Evolutionary conservation across 2,329 filamentous ascomycete species (phyloP).

Genomic region (Xylogone sp.): DNA sequence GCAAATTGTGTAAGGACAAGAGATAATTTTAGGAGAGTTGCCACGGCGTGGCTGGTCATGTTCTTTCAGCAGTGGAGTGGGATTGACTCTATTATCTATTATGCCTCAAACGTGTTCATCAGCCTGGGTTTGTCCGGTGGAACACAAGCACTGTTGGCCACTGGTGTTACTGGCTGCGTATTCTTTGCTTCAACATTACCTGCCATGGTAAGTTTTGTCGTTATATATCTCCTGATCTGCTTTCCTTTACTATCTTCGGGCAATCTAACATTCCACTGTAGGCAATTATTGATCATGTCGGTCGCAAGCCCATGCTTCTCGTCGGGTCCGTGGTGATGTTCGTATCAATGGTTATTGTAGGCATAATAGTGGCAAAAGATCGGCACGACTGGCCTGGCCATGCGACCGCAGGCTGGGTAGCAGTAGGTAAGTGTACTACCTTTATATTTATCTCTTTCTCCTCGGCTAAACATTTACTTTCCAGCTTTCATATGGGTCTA

Average conservation of each 20-base stretch:
- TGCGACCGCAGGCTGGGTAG: constrained; percentile 33
- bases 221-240: too few species aligned
- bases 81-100: constrained; percentile 44
- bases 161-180: constrained; percentile 60
- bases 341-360: constrained; percentile 34
- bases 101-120: constrained; percentile 58
- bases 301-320: constrained; percentile 36
- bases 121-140: constrained; percentile 58
- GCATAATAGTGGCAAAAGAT: constrained; percentile 37
- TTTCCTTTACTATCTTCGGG: too few species aligned
- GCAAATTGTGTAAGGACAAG: constrained; percentile 40
- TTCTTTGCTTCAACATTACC: constrained; percentile 32
- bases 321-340: constrained; percentile 36
- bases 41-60: constrained; percentile 41
- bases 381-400: constrained; percentile 33
- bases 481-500: constrained; percentile 30
- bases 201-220: too few species aligned
- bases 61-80: constrained; percentile 45
- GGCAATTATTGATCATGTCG: constrained; percentile 37
- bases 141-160: constrained; percentile 55
- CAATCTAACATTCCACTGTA: too few species aligned
- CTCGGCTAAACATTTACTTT: too few species aligned
- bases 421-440: too few species aligned
- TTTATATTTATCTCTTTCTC: too few species aligned
- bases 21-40: constrained; percentile 46